Evolutionary conservation across 352 stramenopile genomes (phyloP).

Genomic region (Pythium dissimile): DNA sequence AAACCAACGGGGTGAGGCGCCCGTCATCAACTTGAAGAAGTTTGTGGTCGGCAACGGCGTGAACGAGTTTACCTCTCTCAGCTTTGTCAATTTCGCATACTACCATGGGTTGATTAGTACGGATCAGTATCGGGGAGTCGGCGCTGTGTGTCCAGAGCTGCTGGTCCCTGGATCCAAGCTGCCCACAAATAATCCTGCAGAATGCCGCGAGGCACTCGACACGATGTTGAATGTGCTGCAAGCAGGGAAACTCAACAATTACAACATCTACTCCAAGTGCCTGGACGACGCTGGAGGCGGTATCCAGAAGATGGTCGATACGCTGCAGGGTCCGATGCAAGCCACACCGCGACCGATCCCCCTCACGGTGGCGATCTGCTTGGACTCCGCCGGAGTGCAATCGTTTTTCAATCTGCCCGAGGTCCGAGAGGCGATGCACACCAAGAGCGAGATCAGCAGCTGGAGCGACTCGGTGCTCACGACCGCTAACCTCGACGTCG

Average conservation of each 20-base stretch:
- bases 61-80: slow-evolving; percentile 50
- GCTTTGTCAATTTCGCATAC: slow-evolving; percentile 63
- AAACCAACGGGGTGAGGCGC: slow-evolving; percentile 7
- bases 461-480: slow-evolving; percentile 23
- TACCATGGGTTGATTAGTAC: slow-evolving; percentile 66
- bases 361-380: slow-evolving; percentile 57
- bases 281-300: slow-evolving; percentile 33
- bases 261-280: slow-evolving; percentile 53
- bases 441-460: slow-evolving; percentile 28
- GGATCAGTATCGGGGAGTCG: slow-evolving; percentile 49
- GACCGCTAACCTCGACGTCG: slow-evolving; percentile 28
- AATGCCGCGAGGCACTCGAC: slow-evolving; percentile 20
- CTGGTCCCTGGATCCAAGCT: slow-evolving; percentile 23
- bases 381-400: slow-evolving; percentile 33
- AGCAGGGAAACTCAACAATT: slow-evolving; percentile 44
- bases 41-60: slow-evolving; percentile 78
- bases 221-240: slow-evolving; percentile 27
- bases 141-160: slow-evolving; percentile 31
- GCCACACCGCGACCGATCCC: slow-evolving; percentile 46
- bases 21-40: slow-evolving; percentile 74
- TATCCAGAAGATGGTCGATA: slow-evolving; percentile 33
- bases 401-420: slow-evolving; percentile 42
- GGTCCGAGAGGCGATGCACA: slow-evolving; percentile 61
- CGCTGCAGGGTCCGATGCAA: slow-evolving; percentile 36
- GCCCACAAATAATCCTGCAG: slow-evolving; percentile 17